These are phyloP conservation scores for Polygonum aviculare DNA, from an alignment of 148 eudicot species.

Conservation along the genomic window DNA sequence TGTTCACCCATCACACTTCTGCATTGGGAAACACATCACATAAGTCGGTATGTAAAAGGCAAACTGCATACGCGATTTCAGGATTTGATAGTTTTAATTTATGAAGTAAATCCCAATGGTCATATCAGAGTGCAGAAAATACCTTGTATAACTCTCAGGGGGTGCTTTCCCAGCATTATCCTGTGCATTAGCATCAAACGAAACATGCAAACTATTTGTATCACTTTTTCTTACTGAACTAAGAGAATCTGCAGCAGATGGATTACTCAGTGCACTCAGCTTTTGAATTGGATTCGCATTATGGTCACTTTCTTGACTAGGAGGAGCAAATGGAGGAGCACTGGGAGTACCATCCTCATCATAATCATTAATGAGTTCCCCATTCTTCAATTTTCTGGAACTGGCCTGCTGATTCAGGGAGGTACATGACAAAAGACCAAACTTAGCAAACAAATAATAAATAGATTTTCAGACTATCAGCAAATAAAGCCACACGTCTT, in stretches of 20 bases:
- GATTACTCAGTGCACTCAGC: constrained; percentile 14
- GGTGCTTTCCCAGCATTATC: constrained; percentile 20
- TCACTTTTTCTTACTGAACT: constrained; percentile 19
- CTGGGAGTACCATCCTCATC: constrained; percentile 54
- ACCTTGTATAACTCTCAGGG: constrained; percentile 42
- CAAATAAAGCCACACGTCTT: background rate
- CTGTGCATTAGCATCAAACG: constrained; percentile 19
- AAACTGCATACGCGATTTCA: background rate
- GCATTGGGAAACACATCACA: constrained; percentile 5
- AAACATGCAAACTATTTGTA: constrained; percentile 10
- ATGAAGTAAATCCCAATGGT: background rate
- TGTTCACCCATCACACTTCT: constrained; percentile 47
- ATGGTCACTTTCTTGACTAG: constrained; percentile 31
- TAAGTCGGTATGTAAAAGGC: background rate
- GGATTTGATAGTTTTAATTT: background rate
- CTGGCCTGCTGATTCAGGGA: constrained; percentile 14
- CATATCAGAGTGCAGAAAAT: constrained; percentile 12
- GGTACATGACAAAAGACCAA: constrained; percentile 2
- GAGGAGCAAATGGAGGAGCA: constrained; percentile 65
- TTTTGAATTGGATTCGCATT: constrained; percentile 12
- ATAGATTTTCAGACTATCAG: background rate
- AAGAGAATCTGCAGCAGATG: constrained; percentile 18
- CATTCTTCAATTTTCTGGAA: constrained; percentile 20
- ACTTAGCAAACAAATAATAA: background rate
- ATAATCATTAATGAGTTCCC: constrained; percentile 23